Percentiles rank a stretch among this genome's conserved stretches.
Conservation (phyloP, 1,284 basidiomycete species). For the Pterulicium gracile region DNA sequence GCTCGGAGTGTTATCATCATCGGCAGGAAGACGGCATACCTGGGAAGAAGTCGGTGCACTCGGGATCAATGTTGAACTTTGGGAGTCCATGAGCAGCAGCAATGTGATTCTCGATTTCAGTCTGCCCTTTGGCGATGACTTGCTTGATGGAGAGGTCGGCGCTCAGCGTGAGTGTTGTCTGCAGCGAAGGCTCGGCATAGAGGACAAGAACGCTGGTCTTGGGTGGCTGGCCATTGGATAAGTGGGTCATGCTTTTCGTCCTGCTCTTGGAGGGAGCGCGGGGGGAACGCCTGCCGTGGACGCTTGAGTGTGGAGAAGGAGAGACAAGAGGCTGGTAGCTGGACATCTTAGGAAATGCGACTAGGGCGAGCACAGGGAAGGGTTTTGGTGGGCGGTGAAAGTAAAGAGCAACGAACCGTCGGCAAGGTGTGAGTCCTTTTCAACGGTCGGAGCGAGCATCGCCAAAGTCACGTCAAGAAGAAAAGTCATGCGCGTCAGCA, state of each 20-base stretch:
- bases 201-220: neutral
- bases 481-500: no score
- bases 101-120: constrained; percentile 1
- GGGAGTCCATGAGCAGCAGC: neutral
- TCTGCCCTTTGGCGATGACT: neutral
- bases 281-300: neutral
- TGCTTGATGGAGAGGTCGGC: neutral
- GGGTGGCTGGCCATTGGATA: neutral
- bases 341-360: neutral
- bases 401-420: neutral
- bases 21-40: neutral
- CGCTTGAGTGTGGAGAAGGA: neutral
- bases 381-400: neutral
- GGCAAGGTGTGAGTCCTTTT: no score
- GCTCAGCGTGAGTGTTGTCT: neutral
- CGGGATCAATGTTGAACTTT: constrained; percentile 1
- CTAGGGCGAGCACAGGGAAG: neutral
- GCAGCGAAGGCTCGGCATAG: neutral
- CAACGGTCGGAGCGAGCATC: no score
- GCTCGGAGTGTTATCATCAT: neutral
- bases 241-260: constrained; percentile 1
- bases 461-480: no score
- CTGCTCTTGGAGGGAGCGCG: neutral
- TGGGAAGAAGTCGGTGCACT: constrained; percentile 2
- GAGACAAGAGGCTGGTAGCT: neutral